Percentiles rank a stretch among this genome's conserved stretches.
These are phyloP conservation scores for Escovopsis weberi DNA, from an alignment of 2,329 filamentous ascomycete species.

Conservation along the genomic window DNA sequence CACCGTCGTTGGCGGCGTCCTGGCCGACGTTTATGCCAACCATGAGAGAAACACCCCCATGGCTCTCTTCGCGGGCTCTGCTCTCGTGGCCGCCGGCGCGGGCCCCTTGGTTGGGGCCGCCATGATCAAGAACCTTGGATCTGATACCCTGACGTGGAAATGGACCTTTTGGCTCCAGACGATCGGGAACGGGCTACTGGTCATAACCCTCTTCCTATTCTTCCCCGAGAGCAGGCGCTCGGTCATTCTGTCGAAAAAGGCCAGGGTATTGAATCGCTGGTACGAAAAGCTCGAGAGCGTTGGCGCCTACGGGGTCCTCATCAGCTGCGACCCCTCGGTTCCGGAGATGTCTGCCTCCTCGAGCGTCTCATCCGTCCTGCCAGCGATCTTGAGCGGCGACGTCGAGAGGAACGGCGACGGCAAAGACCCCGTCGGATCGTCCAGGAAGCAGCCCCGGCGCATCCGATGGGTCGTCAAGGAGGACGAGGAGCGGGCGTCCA, in stretches of 20 bases:
- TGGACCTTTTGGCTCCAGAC: constrained; percentile 85
- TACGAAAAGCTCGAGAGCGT: constrained; percentile 57
- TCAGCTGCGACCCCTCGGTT: constrained; percentile 8
- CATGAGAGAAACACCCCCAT: constrained; percentile 75
- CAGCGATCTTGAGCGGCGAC: constrained; percentile 3
- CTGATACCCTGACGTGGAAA: constrained; percentile 44
- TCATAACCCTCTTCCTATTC: constrained; percentile 45
- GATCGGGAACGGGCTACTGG: constrained; percentile 50
- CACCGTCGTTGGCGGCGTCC: constrained; percentile 84
- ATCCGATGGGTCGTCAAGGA: constrained; percentile 69
- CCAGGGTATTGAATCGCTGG: constrained; percentile 59
- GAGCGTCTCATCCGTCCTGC: constrained; percentile 5
- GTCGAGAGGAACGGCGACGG: background rate
- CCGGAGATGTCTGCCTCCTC: constrained; percentile 10
- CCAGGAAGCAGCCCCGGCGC: constrained; percentile 21
- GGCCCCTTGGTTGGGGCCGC: constrained; percentile 61
- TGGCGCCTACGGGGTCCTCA: constrained; percentile 39
- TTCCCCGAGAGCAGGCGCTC: constrained; percentile 74
- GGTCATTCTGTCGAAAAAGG: constrained; percentile 66
- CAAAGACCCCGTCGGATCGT: background rate
- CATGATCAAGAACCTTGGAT: constrained; percentile 46
- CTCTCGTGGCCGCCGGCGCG: constrained; percentile 63
- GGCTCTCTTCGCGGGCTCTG: constrained; percentile 71
- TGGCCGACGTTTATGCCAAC: constrained; percentile 72
- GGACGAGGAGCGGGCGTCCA: constrained; percentile 58